Percentiles rank a stretch among this genome's conserved stretches.
phyloP scores from a whole-genome alignment of 768 basidiomycete genomes.

The Psilocybe cubensis region DNA sequence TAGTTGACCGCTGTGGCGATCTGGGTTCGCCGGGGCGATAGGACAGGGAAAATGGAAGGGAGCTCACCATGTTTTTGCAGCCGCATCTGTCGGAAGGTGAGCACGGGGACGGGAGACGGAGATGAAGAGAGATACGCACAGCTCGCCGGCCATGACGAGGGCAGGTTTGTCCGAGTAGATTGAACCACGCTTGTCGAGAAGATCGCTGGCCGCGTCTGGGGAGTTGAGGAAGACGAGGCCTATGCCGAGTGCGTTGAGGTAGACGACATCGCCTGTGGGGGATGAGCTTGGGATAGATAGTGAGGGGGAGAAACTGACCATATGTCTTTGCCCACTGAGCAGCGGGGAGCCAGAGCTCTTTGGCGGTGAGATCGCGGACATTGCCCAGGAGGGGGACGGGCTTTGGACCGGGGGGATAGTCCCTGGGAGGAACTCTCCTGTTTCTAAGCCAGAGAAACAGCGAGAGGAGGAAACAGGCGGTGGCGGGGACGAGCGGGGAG shows the following conservation, averaged over 20 bases:
- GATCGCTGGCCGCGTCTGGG: slow-evolving; percentile 57
- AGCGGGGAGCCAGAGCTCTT: slow-evolving; percentile 69
- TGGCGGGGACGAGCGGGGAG: slow-evolving; percentile 33
- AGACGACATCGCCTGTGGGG: slow-evolving; percentile 60
- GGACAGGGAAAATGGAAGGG: slow-evolving; percentile 1
- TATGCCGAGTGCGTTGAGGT: slow-evolving; percentile 68
- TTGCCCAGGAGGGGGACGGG: slow-evolving; percentile 71
- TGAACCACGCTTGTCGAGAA: slow-evolving; percentile 70
- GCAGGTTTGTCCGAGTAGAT: slow-evolving; percentile 79
- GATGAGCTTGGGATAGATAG: not conserved
- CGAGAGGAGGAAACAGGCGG: slow-evolving; percentile 40
- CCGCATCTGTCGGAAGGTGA: slow-evolving; percentile 44
- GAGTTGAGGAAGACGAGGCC: slow-evolving; percentile 71
- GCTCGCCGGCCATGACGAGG: slow-evolving; percentile 70
- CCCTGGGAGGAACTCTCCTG: slow-evolving; percentile 41
- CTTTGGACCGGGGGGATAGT: slow-evolving; percentile 69
- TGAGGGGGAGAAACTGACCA: slow-evolving; percentile 42
- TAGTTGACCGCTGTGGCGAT: slow-evolving; percentile 3
- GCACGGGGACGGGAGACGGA: slow-evolving; percentile 12
- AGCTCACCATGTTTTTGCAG: slow-evolving; percentile 66
- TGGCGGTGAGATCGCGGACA: slow-evolving; percentile 57
- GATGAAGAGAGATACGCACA: slow-evolving; percentile 46
- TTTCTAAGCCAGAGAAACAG: slow-evolving; percentile 46
- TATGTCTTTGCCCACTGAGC: slow-evolving; percentile 64
- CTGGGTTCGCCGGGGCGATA: slow-evolving; percentile 8